phyloP scores from a whole-genome alignment of 306 rosid species.

The Hylodesmum podocarpum region DNA sequence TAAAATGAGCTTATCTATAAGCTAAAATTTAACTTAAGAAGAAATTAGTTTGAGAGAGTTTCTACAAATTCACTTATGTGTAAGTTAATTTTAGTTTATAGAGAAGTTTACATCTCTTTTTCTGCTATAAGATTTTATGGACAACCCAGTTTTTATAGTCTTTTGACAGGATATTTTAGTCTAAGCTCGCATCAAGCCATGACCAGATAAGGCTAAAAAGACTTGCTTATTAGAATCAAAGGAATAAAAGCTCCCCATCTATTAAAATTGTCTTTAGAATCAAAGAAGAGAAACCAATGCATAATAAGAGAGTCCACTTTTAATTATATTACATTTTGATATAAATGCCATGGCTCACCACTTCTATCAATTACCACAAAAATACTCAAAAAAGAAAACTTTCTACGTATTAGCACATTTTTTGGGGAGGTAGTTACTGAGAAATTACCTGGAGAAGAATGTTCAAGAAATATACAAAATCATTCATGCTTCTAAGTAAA shows the following conservation, averaged over 20 bases:
- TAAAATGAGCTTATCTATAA: no score
- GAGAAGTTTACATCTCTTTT: no score
- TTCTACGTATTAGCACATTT: background rate
- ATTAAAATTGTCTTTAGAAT: background rate
- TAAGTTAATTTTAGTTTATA: no score
- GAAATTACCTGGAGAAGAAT: constrained; percentile 72
- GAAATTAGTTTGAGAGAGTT: no score
- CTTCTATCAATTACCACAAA: background rate
- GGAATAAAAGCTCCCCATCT: background rate
- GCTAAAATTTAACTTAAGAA: no score
- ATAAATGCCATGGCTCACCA: background rate
- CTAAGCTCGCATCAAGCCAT: no score
- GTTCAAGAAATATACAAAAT: constrained; percentile 54
- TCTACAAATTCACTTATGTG: no score
- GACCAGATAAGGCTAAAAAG: no score
- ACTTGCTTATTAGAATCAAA: no score
- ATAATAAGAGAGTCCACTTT: background rate
- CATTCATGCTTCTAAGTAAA: constrained; percentile 60
- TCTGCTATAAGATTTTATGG: no score
- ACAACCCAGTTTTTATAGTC: no score
- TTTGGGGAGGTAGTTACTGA: background rate
- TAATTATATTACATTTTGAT: background rate
- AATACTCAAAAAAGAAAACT: background rate
- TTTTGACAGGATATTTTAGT: no score
- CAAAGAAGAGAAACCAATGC: background rate